Base-by-base conservation (phyloP, 768 basidiomycete species). In the Leucocoprinus leucothites region DNA sequence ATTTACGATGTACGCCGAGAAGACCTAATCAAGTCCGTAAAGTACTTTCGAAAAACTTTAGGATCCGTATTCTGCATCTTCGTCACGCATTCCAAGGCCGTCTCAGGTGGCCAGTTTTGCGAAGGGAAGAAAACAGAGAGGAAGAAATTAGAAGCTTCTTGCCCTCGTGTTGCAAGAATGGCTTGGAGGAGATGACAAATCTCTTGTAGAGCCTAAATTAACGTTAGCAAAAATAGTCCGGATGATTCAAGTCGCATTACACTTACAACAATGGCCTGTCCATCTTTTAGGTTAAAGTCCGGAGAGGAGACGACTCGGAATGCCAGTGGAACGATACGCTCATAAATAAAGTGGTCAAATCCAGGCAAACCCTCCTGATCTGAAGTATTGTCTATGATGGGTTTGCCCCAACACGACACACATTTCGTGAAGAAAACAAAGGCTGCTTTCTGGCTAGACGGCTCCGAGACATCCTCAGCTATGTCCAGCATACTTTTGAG, bases 341-440 rank as follows among this genome's bases (percentile, higher is more conserved):
- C 89, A 63, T 98, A 98, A 26, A 96, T 81, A 67, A 95, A 95
- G 13, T 83, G 81, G 61, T 98, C 94, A 61, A 97, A 98, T 0
- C 96, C 95, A 9, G 94, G 93, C 42, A 98, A 70, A 69, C 69
- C 56, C 35, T 73, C 65, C 13, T 56, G 57, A 40, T 63, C 62
- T 22, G 63, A 66, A 14, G 74, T 73, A 48, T 75, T 73, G 19
- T 76, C 69, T 2, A 63, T 59, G 43, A 21, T 65, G 49, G 24
- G 72, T 60, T 80, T 82, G 35, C 85, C 87, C 88, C 91, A 94
- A 13, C 77, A 74, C 19, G 74, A 72, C 34, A 90, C 80, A 51
- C 83, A 84, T 50, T 81, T 80, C 56, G 78, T 78, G 58, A 98
- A 77, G 74, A 98, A 92, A 2, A 77, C 73, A 61, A 97, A 82